Conservation (phyloP, 2,329 filamentous ascomycete species). For the Thielaviopsis populi region DNA sequence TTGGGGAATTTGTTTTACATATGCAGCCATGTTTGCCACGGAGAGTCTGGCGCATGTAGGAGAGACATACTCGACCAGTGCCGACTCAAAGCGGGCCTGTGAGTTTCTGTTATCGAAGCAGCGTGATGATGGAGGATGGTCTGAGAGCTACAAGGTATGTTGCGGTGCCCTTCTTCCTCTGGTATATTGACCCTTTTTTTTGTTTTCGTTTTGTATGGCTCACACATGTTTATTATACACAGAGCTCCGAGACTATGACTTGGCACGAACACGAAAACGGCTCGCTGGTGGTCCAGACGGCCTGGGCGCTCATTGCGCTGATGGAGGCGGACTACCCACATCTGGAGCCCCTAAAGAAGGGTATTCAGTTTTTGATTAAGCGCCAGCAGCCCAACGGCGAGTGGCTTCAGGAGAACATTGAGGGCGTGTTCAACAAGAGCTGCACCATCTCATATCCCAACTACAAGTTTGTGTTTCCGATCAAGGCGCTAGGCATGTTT, state of each 20-base stretch:
- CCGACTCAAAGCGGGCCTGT: slow-evolving; percentile 57
- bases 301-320: slow-evolving; percentile 72
- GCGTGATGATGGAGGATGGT: slow-evolving; percentile 85
- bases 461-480: slow-evolving; percentile 93
- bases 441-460: slow-evolving; percentile 99
- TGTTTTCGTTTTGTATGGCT: background rate
- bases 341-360: slow-evolving; percentile 53
- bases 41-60: slow-evolving; percentile 71
- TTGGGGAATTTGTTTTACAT: slow-evolving; percentile 97
- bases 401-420: slow-evolving; percentile 90
- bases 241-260: slow-evolving; percentile 61
- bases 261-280: slow-evolving; percentile 61
- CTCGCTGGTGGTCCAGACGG: slow-evolving; percentile 86
- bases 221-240: slow-evolving; percentile 14
- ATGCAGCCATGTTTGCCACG: slow-evolving; percentile 89
- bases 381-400: slow-evolving; percentile 80
- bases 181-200: background rate
- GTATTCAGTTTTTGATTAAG: slow-evolving; percentile 65
- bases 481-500: slow-evolving; percentile 89
- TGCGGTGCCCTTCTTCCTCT: background rate
- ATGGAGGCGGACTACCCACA: slow-evolving; percentile 74
- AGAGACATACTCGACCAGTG: slow-evolving; percentile 63
- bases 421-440: slow-evolving; percentile 97
- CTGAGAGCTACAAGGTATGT: slow-evolving; percentile 68
- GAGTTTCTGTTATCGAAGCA: slow-evolving; percentile 77